These are phyloP conservation scores for Ceratobasidium sp. DNA, from an alignment of 1,284 basidiomycete genomes.

Conservation along the genomic window DNA sequence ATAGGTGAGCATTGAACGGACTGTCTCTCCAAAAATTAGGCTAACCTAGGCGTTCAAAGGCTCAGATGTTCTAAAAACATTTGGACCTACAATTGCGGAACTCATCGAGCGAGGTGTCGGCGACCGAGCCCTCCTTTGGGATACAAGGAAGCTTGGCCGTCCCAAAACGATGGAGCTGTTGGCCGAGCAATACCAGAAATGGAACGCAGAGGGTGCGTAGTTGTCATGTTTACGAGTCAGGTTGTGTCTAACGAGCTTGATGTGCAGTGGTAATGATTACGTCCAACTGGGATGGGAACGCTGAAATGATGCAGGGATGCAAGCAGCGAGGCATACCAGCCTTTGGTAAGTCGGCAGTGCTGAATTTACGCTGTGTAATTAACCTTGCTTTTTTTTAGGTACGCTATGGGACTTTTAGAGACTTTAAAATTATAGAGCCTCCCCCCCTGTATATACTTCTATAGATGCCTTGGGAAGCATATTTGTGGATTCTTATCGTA, in stretches of 20 bases:
- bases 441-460: background rate
- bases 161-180: slow-evolving; percentile 81
- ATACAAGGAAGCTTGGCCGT: slow-evolving; percentile 72
- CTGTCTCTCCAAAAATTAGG: background rate
- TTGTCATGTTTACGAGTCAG: slow-evolving; percentile 20
- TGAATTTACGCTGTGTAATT: background rate
- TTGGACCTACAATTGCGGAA: slow-evolving; percentile 75
- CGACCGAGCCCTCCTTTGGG: slow-evolving; percentile 76
- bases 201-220: slow-evolving; percentile 72
- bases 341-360: slow-evolving; percentile 37
- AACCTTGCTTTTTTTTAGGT: background rate
- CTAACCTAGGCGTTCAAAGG: slow-evolving; percentile 48
- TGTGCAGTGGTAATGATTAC: slow-evolving; percentile 76
- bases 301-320: slow-evolving; percentile 79
- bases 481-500: background rate
- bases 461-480: background rate
- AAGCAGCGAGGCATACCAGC: slow-evolving; percentile 58
- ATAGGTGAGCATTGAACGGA: slow-evolving; percentile 54
- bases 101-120: slow-evolving; percentile 73
- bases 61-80: slow-evolving; percentile 59
- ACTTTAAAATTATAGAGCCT: background rate
- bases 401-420: slow-evolving; percentile 7
- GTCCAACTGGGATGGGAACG: slow-evolving; percentile 76
- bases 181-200: slow-evolving; percentile 70
- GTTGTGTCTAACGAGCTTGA: background rate